Evolutionary conservation across 2,329 filamentous ascomycete species (phyloP), one percentile per base, ranked within the genome.

Genomic region (Cladophialophora yegresii): DNA sequence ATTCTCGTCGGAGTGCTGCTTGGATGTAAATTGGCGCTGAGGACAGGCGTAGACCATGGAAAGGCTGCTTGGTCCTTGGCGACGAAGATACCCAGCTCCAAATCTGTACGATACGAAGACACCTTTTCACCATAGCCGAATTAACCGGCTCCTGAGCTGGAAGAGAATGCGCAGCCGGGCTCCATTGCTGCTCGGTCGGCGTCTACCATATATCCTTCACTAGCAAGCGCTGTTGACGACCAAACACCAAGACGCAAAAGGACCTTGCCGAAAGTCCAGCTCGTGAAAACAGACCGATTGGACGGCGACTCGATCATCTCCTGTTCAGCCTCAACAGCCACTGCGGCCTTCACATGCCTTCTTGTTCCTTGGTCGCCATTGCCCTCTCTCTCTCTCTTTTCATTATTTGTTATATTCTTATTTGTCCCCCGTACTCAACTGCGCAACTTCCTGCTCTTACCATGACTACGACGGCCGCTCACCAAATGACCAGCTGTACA

Each of bases 1-100:
- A 50, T 22, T 22, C 23, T 50, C 47, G 47, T 12, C 5, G 47
- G 26, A 28, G 4, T 23, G 26, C 47, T 50, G 13, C 20, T 50
- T 50, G 9, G 8, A 26, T 50, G 20, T 51, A 28, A 23, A n/a
- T 51, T 22, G 47, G 13, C 26, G 13, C 22, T 13, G 3, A 4
- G 22, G 47, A 51, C 10, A 16, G 22, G 26, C 20, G 47, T 51
- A 28, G n/a, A 13, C 2, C 22, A 23, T 9, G 47, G 47, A n/a
- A 9, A 51, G 47, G 47, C n/a, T 51, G 22, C 16, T 22, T 54
- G 5, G 23, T 20, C 23, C 51, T 51, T n/a, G 47, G 9, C 22
- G 23, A 33, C 51, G n/a, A 54, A 33, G 23, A 54, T 54, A 54
- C 51, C 51, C 51, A 30, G 28, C 51, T 54, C 51, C 16, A 16